Evolutionary conservation across 73 alveolate species (phyloP).

Genomic region (Durusdinium trenchii): DNA sequence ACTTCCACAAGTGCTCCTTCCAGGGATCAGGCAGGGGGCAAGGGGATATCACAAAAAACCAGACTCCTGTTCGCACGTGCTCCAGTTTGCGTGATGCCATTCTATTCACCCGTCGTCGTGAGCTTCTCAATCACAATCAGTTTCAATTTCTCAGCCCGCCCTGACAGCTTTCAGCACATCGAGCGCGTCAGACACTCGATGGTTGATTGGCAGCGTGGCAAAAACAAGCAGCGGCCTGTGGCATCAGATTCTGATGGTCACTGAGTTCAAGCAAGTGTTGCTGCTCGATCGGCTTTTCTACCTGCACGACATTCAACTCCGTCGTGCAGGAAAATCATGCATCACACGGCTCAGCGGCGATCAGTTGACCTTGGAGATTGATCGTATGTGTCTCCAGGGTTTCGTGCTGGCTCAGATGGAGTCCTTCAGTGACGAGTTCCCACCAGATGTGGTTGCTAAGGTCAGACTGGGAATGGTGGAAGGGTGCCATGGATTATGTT

Average conservation of each 20-base stretch:
- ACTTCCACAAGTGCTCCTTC: too few relatives aligned
- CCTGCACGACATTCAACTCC: background rate
- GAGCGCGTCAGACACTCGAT: background rate
- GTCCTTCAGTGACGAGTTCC: background rate
- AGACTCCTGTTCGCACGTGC: too few relatives aligned
- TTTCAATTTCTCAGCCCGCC: too few relatives aligned
- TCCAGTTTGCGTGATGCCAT: too few relatives aligned
- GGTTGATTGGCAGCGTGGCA: background rate
- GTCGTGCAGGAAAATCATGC: background rate
- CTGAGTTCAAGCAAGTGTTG: background rate
- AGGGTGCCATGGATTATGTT: background rate
- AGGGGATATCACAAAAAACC: too few relatives aligned
- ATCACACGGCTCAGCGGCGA: background rate
- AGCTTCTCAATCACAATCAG: too few relatives aligned
- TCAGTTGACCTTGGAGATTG: background rate
- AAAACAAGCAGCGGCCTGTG: background rate
- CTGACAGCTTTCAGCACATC: conserved; percentile 28
- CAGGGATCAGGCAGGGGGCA: too few relatives aligned
- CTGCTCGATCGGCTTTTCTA: background rate
- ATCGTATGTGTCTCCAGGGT: background rate
- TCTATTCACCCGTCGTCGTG: too few relatives aligned
- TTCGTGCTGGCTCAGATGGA: background rate
- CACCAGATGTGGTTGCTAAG: background rate
- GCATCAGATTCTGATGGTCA: background rate
- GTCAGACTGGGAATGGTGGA: conserved; percentile 2